Evolutionary conservation across 2,329 filamentous ascomycete species (phyloP).

Genomic region (Dactylellina drechsleri): DNA sequence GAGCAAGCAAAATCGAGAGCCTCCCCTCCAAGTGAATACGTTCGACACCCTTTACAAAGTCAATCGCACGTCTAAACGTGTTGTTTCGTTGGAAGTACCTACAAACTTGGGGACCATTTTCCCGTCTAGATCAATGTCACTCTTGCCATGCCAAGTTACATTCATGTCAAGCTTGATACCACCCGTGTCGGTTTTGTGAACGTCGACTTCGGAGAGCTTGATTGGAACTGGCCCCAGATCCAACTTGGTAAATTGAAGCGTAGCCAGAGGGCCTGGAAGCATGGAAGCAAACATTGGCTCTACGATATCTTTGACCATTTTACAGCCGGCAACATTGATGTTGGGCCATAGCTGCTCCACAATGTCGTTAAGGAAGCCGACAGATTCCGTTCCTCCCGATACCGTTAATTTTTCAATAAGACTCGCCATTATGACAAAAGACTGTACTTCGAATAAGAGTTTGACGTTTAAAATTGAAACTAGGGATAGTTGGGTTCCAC

Average conservation of each 20-base stretch:
- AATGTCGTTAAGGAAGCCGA: constrained; percentile 66
- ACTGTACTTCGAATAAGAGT: too few relatives aligned
- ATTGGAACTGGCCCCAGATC: constrained; percentile 64
- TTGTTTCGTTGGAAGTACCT: constrained; percentile 29
- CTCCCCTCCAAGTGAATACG: constrained; percentile 64
- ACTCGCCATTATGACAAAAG: constrained; percentile 58
- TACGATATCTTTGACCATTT: constrained; percentile 65
- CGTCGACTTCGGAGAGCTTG: constrained; percentile 63
- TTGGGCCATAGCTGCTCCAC: constrained; percentile 66
- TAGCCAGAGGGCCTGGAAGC: constrained; percentile 64
- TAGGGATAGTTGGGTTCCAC: too few relatives aligned
- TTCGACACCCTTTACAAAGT: constrained; percentile 63
- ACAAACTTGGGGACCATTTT: constrained; percentile 64
- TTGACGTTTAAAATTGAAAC: too few relatives aligned
- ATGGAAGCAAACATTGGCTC: constrained; percentile 66
- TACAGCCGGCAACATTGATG: constrained; percentile 63
- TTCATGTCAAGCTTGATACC: constrained; percentile 67
- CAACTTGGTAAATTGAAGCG: constrained; percentile 64
- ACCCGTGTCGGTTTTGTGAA: constrained; percentile 63
- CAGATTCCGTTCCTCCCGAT: constrained; percentile 63
- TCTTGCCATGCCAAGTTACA: constrained; percentile 64
- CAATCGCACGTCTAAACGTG: background rate
- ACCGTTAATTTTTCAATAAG: constrained; percentile 63
- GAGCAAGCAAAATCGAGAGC: constrained; percentile 64
- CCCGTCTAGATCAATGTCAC: constrained; percentile 65